phyloP scores from a whole-genome alignment of 2,329 filamentous ascomycete species.

The Phyllosticta citrichinensis region DNA sequence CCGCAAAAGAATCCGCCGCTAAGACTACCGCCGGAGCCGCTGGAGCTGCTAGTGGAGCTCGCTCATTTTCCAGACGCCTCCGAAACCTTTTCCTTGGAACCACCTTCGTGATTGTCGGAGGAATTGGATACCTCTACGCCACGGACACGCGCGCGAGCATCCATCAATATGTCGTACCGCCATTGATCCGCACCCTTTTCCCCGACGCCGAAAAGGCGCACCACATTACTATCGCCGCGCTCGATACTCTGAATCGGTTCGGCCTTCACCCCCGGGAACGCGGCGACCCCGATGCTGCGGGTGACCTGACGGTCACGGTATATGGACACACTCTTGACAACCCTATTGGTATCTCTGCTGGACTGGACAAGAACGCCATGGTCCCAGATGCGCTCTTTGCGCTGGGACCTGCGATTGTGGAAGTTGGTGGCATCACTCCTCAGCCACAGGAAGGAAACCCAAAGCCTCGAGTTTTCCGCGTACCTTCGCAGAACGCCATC shows the following conservation, averaged over 20 bases:
- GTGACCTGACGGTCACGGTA: constrained; percentile 51
- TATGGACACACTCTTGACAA: constrained; percentile 72
- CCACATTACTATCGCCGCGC: constrained; percentile 58
- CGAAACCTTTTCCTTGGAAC: constrained; percentile 46
- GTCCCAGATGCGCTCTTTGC: constrained; percentile 77
- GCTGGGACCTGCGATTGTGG: constrained; percentile 75
- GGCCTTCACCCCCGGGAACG: constrained; percentile 77
- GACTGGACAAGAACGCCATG: constrained; percentile 88
- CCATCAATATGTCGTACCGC: constrained; percentile 46
- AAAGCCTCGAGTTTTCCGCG: constrained; percentile 75
- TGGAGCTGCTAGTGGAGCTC: constrained; percentile 16
- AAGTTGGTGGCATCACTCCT: constrained; percentile 85
- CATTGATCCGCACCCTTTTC: constrained; percentile 53
- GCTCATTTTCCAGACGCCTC: constrained; percentile 33
- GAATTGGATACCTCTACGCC: constrained; percentile 40
- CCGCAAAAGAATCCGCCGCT: constrained; percentile 3
- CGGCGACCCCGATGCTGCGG: constrained; percentile 44
- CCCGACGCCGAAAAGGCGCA: constrained; percentile 89
- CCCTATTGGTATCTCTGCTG: constrained; percentile 89
- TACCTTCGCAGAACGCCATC: constrained; percentile 73
- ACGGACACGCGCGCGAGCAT: constrained; percentile 46
- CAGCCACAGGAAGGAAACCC: constrained; percentile 82
- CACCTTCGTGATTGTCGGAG: constrained; percentile 39
- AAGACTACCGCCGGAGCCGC: constrained; percentile 21
- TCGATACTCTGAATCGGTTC: constrained; percentile 64